A percentile compares a stretch with the other conserved stretches of the same genome.
phyloP scores from a whole-genome alignment of 352 stramenopile genomes.

The Lagenidium giganteum region DNA sequence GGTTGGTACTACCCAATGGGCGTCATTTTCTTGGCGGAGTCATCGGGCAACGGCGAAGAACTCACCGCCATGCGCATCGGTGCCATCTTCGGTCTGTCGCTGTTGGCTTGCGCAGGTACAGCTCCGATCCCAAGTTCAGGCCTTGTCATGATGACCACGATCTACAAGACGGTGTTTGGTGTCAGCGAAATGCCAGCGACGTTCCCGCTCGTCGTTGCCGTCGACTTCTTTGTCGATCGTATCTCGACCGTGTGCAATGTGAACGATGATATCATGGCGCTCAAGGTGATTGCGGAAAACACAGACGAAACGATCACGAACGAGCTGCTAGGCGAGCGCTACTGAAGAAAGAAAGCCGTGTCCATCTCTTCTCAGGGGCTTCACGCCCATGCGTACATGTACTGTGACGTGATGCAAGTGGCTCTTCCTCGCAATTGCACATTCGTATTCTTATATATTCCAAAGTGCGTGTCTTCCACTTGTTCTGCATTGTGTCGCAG shows the following conservation, averaged over 20 bases:
- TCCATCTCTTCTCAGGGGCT: too few relatives aligned
- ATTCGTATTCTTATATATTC: too few relatives aligned
- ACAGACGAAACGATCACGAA: constrained; percentile 63
- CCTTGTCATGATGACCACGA: constrained; percentile 50
- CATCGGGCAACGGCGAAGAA: constrained; percentile 45
- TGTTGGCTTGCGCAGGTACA: constrained; percentile 46
- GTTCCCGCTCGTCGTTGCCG: constrained; percentile 50
- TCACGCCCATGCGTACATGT: neutral
- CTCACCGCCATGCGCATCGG: constrained; percentile 38
- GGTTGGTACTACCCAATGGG: constrained; percentile 63
- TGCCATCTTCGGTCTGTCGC: constrained; percentile 45
- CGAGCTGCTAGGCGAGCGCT: constrained; percentile 42
- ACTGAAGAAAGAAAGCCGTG: constrained; percentile 1
- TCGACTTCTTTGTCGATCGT: constrained; percentile 66
- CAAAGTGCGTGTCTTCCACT: too few relatives aligned
- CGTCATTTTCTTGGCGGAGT: constrained; percentile 57
- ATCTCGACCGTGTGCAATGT: constrained; percentile 71
- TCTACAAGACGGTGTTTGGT: constrained; percentile 62
- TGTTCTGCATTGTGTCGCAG: too few relatives aligned
- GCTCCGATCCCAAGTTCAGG: constrained; percentile 45
- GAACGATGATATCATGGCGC: constrained; percentile 74
- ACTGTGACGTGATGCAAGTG: too few relatives aligned
- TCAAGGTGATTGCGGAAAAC: constrained; percentile 69
- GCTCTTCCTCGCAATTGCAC: too few relatives aligned
- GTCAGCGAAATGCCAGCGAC: constrained; percentile 36